Evolutionary conservation across 139 green algal species (phyloP).

Genomic region (Tetradesmus lagerheimii): DNA sequence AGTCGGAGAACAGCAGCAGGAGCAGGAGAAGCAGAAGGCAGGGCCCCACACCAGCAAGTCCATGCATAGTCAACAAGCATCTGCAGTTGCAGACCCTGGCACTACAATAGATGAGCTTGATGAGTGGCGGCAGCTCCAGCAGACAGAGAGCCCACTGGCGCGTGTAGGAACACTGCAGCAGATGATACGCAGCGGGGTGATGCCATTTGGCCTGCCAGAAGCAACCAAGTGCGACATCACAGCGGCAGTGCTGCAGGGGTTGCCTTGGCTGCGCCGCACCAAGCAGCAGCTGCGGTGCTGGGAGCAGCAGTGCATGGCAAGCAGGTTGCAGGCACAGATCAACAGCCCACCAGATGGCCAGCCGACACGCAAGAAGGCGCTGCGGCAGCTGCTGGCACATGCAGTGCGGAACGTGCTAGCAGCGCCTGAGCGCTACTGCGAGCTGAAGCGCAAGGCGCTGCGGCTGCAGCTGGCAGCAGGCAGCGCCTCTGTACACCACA

Average conservation of each 20-base stretch:
- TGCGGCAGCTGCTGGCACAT: neutral
- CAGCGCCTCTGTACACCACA: neutral
- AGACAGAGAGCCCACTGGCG: neutral
- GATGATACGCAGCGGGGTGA: neutral
- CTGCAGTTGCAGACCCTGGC: neutral
- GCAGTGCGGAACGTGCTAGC: neutral
- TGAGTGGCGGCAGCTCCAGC: neutral
- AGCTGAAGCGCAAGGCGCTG: neutral
- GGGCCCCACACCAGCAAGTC: neutral
- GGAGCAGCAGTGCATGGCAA: neutral
- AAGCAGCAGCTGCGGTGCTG: neutral
- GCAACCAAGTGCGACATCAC: neutral
- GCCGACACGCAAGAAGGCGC: neutral
- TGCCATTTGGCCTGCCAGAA: neutral
- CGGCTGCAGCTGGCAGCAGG: neutral
- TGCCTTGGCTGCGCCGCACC: neutral
- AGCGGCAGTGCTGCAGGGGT: neutral
- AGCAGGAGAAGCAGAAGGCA: neutral
- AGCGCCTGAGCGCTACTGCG: neutral
- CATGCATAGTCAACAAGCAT: neutral
- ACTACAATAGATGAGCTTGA: neutral
- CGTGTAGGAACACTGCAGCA: neutral
- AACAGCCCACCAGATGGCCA: neutral
- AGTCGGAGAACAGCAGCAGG: neutral
- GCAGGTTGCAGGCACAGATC: neutral